Conservation (phyloP, 2,329 filamentous ascomycete species). For the Boeremia exigua region DNA sequence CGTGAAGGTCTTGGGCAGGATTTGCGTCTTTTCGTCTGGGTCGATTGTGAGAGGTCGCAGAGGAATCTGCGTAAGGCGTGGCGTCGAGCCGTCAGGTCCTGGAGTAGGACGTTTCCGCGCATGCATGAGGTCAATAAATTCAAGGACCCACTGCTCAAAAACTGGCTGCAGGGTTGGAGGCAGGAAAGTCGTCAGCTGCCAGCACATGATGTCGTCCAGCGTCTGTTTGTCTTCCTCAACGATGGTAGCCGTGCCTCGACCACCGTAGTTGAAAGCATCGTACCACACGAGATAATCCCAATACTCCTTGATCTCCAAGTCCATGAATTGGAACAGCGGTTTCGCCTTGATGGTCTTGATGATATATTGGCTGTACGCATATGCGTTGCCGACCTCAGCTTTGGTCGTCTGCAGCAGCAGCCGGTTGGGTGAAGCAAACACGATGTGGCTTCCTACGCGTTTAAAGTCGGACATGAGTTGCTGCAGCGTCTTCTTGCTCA, state of each 20-base stretch:
- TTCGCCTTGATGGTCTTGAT: constrained; percentile 96
- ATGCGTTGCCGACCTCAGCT: constrained; percentile 94
- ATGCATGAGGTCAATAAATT: constrained; percentile 96
- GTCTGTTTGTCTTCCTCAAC: constrained; percentile 76
- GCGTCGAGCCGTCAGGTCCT: constrained; percentile 58
- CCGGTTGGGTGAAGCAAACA: constrained; percentile 92
- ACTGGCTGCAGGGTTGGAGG: constrained; percentile 78
- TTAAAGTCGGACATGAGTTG: constrained; percentile 97
- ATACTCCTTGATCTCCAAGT: constrained; percentile 96
- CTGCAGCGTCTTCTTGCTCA: constrained; percentile 95
- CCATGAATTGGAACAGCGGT: constrained; percentile 94
- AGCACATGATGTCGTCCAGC: constrained; percentile 94
- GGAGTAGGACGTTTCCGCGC: constrained; percentile 68
- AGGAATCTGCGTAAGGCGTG: constrained; percentile 66
- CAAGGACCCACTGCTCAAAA: constrained; percentile 91
- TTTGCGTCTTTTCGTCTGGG: constrained; percentile 65
- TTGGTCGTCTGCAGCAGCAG: constrained; percentile 95
- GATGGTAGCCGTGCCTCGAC: constrained; percentile 86
- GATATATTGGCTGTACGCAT: constrained; percentile 96
- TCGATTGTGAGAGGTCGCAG: constrained; percentile 61
- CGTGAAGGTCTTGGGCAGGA: constrained; percentile 83
- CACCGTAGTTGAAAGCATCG: constrained; percentile 98
- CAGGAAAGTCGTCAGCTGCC: constrained; percentile 93
- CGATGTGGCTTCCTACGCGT: constrained; percentile 89
- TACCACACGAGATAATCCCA: constrained; percentile 99